Evolutionary conservation across 768 basidiomycete species (phyloP).

Genomic region (Termitomyces sp.): DNA sequence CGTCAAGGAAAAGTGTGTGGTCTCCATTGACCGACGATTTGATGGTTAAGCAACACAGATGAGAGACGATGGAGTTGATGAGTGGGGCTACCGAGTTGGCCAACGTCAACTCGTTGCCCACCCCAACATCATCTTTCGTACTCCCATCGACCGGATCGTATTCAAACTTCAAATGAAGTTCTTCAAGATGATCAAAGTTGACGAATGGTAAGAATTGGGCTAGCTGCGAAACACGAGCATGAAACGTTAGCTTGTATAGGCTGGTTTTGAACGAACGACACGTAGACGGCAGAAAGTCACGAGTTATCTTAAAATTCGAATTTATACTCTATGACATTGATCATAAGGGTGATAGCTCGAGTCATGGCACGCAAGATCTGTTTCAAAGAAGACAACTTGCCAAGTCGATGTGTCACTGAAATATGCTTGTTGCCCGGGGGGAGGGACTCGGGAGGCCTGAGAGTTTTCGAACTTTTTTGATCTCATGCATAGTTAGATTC

Average conservation of each 20-base stretch:
- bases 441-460: neutral
- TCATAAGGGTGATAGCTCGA: conserved; percentile 28
- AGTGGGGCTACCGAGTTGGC: conserved; percentile 26
- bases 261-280: conserved; percentile 22
- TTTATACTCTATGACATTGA: conserved; percentile 25
- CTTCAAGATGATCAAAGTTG: conserved; percentile 27
- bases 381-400: conserved; percentile 12
- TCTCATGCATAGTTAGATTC: too few relatives aligned
- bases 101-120: conserved; percentile 10
- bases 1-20: conserved; percentile 27
- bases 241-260: conserved; percentile 29
- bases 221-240: conserved; percentile 29
- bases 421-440: neutral
- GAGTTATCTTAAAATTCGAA: conserved; percentile 34
- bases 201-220: conserved; percentile 22
- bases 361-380: conserved; percentile 26
- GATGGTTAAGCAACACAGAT: conserved; percentile 26
- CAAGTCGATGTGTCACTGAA: neutral
- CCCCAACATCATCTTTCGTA: neutral
- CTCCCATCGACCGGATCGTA: conserved; percentile 11
- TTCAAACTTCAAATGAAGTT: conserved; percentile 31
- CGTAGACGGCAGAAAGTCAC: conserved; percentile 20
- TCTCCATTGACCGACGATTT: conserved; percentile 26
- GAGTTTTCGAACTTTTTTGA: too few relatives aligned
- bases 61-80: conserved; percentile 21